Evolutionary conservation across 768 basidiomycete genomes (phyloP).

Genomic region (Lactifluus volemus): DNA sequence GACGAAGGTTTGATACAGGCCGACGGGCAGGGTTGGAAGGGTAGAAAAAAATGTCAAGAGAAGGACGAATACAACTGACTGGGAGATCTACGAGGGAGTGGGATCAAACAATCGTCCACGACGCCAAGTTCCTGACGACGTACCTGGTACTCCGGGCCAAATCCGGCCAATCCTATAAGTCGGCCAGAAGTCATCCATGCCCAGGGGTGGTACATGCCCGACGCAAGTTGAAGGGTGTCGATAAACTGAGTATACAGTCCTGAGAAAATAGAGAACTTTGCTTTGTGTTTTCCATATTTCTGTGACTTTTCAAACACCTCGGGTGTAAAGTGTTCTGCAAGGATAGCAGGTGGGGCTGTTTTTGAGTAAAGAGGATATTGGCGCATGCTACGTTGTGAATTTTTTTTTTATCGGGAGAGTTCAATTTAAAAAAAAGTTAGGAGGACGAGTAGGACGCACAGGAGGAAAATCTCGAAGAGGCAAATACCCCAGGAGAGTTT

Average conservation of each 20-base stretch:
- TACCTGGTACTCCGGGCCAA: conserved; percentile 68
- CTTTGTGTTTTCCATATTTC: conserved; percentile 85
- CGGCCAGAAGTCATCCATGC: conserved; percentile 62
- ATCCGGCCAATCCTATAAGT: conserved; percentile 45
- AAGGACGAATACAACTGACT: conserved; percentile 72
- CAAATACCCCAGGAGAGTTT: conserved; percentile 66
- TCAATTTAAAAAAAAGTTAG: not conserved
- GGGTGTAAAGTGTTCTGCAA: conserved; percentile 57
- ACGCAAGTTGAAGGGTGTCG: conserved; percentile 62
- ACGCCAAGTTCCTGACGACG: conserved; percentile 14
- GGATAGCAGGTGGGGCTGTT: conserved; percentile 56
- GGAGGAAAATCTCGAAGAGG: conserved; percentile 79
- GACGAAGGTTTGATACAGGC: conserved; percentile 83
- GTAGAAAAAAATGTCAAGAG: conserved; percentile 58
- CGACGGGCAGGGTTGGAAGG: conserved; percentile 64
- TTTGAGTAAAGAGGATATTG: conserved; percentile 85
- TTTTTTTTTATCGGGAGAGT: not conserved
- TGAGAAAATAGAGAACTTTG: conserved; percentile 67
- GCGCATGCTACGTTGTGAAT: conserved; percentile 37
- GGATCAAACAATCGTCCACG: not conserved
- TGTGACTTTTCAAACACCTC: conserved; percentile 86
- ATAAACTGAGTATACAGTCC: conserved; percentile 65
- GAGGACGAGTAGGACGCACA: conserved; percentile 42
- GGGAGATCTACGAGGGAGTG: conserved; percentile 51
- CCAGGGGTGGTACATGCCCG: conserved; percentile 68